A percentile compares a stretch with the other conserved stretches of the same genome.
phyloP scores from a whole-genome alignment of 1,139 yeast genomes.

The Candida gigantensis region DNA sequence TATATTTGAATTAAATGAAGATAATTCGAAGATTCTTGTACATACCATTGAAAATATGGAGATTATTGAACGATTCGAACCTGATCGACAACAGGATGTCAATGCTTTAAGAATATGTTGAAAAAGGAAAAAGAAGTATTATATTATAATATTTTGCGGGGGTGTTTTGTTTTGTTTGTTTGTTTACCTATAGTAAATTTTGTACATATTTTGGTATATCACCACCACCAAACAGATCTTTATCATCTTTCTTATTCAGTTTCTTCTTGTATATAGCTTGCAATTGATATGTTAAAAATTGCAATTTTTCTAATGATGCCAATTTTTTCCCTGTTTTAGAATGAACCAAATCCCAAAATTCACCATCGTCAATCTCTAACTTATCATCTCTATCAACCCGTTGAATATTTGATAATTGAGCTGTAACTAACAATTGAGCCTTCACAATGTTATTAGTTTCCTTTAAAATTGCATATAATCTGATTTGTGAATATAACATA shows the following conservation, averaged over 20 bases:
- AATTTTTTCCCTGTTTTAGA: constrained; percentile 21
- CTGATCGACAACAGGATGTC: constrained; percentile 23
- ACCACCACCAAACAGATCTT: constrained; percentile 14
- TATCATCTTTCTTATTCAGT: constrained; percentile 16
- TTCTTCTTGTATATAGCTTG: constrained; percentile 15
- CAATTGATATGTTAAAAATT: constrained; percentile 25
- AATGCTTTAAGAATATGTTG: constrained; percentile 34
- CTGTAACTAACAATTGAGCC: constrained; percentile 26
- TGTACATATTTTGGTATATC: constrained; percentile 14
- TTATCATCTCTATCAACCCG: no score
- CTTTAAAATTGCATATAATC: constrained; percentile 20
- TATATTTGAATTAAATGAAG: constrained; percentile 67
- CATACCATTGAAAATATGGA: constrained; percentile 80
- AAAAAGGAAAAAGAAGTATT: constrained; percentile 1
- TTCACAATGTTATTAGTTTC: constrained; percentile 30
- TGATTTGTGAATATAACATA: constrained; percentile 25
- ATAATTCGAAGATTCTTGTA: constrained; percentile 59
- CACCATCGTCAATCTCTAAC: constrained; percentile 8
- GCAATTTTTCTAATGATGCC: constrained; percentile 23
- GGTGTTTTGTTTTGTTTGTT: not conserved
- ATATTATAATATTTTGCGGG: not conserved
- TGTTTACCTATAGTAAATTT: constrained; percentile 6
- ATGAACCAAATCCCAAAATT: constrained; percentile 30
- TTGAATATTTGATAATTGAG: constrained; percentile 20
- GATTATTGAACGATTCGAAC: constrained; percentile 50